These are phyloP conservation scores for Petunia secreta DNA, from an alignment of 257 asterid species.

Conservation along the genomic window DNA sequence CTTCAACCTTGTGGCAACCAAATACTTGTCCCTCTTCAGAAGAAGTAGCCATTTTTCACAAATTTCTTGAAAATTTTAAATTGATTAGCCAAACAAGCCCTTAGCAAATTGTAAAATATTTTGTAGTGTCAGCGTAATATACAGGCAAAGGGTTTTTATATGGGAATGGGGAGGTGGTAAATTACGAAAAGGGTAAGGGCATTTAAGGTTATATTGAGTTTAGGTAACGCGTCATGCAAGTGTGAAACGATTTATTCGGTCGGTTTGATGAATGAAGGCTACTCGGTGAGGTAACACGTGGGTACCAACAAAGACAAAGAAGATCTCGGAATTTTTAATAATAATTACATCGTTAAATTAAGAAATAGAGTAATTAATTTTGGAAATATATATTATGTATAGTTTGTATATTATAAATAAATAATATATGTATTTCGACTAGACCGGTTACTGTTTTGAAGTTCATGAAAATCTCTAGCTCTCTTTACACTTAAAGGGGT, in stretches of 20 bases:
- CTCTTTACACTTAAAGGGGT: no score
- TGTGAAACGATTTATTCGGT: not conserved
- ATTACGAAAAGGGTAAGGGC: conserved; percentile 13
- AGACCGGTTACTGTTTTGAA: no score
- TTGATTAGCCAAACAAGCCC: not conserved
- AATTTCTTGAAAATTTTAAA: not conserved
- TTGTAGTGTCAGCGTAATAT: not conserved
- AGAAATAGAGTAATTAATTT: not conserved
- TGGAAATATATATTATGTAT: no score
- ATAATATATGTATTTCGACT: no score
- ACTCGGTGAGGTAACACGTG: not conserved
- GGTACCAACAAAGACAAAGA: not conserved
- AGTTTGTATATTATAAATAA: no score
- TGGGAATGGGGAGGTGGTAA: not conserved
- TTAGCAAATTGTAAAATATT: not conserved
- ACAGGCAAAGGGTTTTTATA: not conserved
- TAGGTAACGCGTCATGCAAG: not conserved
- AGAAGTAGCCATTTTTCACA: conserved; percentile 42
- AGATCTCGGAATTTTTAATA: no score
- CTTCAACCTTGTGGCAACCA: conserved; percentile 60
- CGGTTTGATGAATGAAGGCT: not conserved
- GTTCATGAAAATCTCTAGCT: no score
- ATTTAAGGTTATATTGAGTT: not conserved
- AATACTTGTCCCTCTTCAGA: conserved; percentile 78
- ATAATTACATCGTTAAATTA: not conserved